Evolutionary conservation across 129 eudicot species (phyloP).

Genomic region (Centella asiatica): DNA sequence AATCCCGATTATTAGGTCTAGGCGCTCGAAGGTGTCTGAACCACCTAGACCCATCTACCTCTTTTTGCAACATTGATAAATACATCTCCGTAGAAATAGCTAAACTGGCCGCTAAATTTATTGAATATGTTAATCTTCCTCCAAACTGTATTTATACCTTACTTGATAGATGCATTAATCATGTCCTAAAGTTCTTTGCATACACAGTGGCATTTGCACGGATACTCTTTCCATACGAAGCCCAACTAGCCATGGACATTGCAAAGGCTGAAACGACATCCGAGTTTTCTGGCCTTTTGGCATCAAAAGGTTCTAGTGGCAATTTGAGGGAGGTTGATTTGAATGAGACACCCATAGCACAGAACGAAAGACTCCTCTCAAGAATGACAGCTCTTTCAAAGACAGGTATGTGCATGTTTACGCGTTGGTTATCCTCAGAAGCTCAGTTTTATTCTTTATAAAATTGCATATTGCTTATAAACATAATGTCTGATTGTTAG

Average conservation of each 20-base stretch:
- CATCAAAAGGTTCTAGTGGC: slow-evolving; percentile 42
- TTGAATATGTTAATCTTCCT: neutral
- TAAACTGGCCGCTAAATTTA: neutral
- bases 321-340: slow-evolving; percentile 57
- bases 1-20: too few relatives aligned
- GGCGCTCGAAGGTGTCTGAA: too few relatives aligned
- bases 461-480: neutral
- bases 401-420: slow-evolving; percentile 38
- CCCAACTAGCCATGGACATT: slow-evolving; percentile 57
- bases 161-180: neutral
- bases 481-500: neutral
- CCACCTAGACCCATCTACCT: too few relatives aligned
- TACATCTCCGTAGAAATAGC: too few relatives aligned
- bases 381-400: slow-evolving; percentile 50
- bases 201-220: slow-evolving; percentile 67
- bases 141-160: neutral
- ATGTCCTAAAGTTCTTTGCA: neutral
- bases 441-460: neutral
- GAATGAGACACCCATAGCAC: slow-evolving; percentile 54
- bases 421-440: neutral
- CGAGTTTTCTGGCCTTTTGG: slow-evolving; percentile 45
- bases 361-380: slow-evolving; percentile 37
- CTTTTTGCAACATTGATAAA: too few relatives aligned
- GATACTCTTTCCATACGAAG: slow-evolving; percentile 61
- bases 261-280: slow-evolving; percentile 53